Percentiles rank a stretch among this genome's conserved stretches.
Evolutionary conservation across 1,284 basidiomycete genomes (phyloP).

Genomic region (Earliella scabrosa): DNA sequence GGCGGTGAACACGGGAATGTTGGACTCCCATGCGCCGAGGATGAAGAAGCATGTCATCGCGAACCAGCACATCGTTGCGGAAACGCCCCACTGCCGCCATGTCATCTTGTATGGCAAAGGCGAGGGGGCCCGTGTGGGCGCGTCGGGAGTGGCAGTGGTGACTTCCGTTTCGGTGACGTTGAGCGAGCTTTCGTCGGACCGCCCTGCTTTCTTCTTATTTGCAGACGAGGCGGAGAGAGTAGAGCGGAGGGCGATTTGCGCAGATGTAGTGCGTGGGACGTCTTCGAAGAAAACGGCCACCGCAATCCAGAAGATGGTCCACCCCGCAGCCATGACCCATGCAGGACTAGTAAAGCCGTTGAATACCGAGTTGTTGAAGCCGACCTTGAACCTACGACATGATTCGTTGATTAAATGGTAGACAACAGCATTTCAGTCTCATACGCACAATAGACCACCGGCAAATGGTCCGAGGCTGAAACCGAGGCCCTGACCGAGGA

Average conservation of each 20-base stretch:
- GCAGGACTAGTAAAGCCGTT: conserved; percentile 71
- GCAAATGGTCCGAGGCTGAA: conserved; percentile 70
- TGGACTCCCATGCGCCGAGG: conserved; percentile 73
- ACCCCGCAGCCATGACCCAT: conserved; percentile 65
- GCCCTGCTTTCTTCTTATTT: conserved; percentile 6
- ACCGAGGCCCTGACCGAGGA: conserved; percentile 66
- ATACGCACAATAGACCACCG: conserved; percentile 55
- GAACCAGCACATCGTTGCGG: conserved; percentile 73
- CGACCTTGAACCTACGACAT: conserved; percentile 31
- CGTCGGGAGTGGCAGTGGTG: conserved; percentile 1
- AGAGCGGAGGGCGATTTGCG: conserved; percentile 14
- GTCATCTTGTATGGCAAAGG: conserved; percentile 11
- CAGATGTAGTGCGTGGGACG: conserved; percentile 32
- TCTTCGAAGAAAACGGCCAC: conserved; percentile 56
- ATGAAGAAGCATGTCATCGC: conserved; percentile 78
- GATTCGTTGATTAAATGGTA: no score
- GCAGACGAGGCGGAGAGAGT: neutral
- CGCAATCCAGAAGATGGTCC: conserved; percentile 55
- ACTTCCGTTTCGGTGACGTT: conserved; percentile 9
- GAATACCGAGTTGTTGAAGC: conserved; percentile 44
- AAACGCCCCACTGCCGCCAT: conserved; percentile 49
- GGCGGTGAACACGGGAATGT: conserved; percentile 69
- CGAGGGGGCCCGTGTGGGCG: neutral
- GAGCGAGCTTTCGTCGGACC: neutral
- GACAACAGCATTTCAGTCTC: no score